These are phyloP conservation scores for Russula brevipes DNA, from an alignment of 768 basidiomycete genomes.

Conservation along the genomic window DNA sequence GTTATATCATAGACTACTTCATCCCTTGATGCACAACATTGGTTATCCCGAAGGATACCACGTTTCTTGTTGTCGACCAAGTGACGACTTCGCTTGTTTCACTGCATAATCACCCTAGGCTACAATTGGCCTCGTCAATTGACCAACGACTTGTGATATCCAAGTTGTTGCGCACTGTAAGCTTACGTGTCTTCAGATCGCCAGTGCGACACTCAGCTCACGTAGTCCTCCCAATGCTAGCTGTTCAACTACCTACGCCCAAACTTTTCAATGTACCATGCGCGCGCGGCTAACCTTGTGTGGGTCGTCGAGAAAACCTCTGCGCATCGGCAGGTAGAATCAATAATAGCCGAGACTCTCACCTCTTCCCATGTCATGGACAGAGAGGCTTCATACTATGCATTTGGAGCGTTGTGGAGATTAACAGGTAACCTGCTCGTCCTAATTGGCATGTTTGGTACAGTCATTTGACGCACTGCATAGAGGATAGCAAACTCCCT, in stretches of 20 bases:
- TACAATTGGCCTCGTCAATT: conserved; percentile 33
- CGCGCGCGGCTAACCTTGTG: conserved; percentile 72
- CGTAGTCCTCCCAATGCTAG: conserved; percentile 32
- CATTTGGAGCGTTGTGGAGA: conserved; percentile 91
- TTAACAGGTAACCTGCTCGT: conserved; percentile 55
- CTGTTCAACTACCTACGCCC: conserved; percentile 70
- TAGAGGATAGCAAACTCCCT: conserved; percentile 78
- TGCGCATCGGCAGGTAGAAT: conserved; percentile 61
- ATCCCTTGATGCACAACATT: neutral
- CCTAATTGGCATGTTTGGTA: neutral
- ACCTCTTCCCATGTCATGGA: conserved; percentile 46
- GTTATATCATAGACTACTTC: neutral
- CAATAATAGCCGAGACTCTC: conserved; percentile 71
- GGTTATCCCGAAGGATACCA: conserved; percentile 14
- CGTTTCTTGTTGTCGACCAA: conserved; percentile 24
- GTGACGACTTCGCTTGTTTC: conserved; percentile 21
- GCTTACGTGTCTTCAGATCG: conserved; percentile 17
- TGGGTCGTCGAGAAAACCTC: conserved; percentile 69
- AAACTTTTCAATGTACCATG: conserved; percentile 66
- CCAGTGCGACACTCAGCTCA: neutral
- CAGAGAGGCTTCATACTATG: conserved; percentile 63
- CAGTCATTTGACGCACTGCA: conserved; percentile 8
- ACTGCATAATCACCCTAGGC: conserved; percentile 15
- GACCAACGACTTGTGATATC: conserved; percentile 52
- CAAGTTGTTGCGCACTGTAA: conserved; percentile 53